Conservation (phyloP, 2,329 filamentous ascomycete genomes). For the Fusarium mundagurra region DNA sequence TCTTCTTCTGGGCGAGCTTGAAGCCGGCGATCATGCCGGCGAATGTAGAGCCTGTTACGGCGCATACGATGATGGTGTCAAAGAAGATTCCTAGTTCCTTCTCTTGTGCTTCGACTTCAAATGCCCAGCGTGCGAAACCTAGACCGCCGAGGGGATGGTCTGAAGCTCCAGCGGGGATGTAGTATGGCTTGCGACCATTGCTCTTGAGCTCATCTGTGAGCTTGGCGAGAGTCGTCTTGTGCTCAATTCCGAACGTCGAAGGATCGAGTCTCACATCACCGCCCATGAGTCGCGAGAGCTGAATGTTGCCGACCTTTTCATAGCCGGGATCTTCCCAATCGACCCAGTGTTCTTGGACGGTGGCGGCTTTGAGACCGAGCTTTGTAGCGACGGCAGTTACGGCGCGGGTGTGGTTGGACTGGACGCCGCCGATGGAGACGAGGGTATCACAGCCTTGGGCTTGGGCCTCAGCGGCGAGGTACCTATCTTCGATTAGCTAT, state of each 20-base stretch:
- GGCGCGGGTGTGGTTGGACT: slow-evolving; percentile 76
- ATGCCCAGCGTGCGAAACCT: slow-evolving; percentile 76
- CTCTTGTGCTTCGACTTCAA: slow-evolving; percentile 74
- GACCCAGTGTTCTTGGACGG: slow-evolving; percentile 75
- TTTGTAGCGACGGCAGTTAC: slow-evolving; percentile 71
- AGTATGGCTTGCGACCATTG: slow-evolving; percentile 71
- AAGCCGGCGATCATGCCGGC: slow-evolving; percentile 79
- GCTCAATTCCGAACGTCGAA: slow-evolving; percentile 72
- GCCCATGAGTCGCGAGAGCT: slow-evolving; percentile 74
- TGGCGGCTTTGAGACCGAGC: slow-evolving; percentile 63
- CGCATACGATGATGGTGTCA: slow-evolving; percentile 74
- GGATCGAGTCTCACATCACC: slow-evolving; percentile 70
- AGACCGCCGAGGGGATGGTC: slow-evolving; percentile 76
- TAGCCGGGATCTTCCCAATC: slow-evolving; percentile 69
- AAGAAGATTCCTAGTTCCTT: slow-evolving; percentile 69
- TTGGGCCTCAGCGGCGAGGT: slow-evolving; percentile 71
- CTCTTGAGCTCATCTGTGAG: slow-evolving; percentile 63
- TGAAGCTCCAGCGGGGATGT: slow-evolving; percentile 76
- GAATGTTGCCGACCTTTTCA: slow-evolving; percentile 74
- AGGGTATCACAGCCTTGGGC: slow-evolving; percentile 67
- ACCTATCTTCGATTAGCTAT: slow-evolving; percentile 50
- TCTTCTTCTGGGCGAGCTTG: slow-evolving; percentile 66
- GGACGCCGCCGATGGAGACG: slow-evolving; percentile 73
- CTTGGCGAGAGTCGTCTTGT: slow-evolving; percentile 68
- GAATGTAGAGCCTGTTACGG: slow-evolving; percentile 76